A percentile compares a stretch with the other conserved stretches of the same genome.
phyloP scores from a whole-genome alignment of 2,329 filamentous ascomycete species.

The Colletotrichum orbiculare region DNA sequence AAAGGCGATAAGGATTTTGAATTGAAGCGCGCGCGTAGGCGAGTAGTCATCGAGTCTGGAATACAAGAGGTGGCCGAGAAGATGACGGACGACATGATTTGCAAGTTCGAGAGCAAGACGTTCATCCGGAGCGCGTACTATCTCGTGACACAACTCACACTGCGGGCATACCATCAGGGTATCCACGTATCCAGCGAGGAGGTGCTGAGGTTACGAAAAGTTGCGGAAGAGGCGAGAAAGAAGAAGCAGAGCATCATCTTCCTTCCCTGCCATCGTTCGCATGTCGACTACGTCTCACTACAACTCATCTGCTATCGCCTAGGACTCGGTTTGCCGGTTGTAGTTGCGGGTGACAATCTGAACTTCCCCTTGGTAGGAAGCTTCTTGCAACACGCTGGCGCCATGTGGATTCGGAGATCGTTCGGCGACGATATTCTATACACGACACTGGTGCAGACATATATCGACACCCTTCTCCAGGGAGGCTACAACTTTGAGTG shows the following conservation, averaged over 20 bases:
- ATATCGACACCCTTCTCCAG: conserved; percentile 91
- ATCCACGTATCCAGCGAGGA: conserved; percentile 98
- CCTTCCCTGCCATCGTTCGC: conserved; percentile 91
- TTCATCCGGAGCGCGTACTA: conserved; percentile 97
- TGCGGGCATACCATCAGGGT: conserved; percentile 93
- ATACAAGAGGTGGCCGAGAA: conserved; percentile 85
- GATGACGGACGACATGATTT: conserved; percentile 96
- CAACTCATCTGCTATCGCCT: conserved; percentile 96
- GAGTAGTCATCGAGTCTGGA: conserved; percentile 75
- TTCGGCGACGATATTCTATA: conserved; percentile 95
- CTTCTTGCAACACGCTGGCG: conserved; percentile 95
- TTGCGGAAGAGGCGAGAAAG: conserved; percentile 83
- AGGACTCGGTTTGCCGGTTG: conserved; percentile 87
- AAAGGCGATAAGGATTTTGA: conserved; percentile 65
- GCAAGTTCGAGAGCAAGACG: conserved; percentile 95
- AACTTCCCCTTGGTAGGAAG: conserved; percentile 92
- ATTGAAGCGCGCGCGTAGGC: conserved; percentile 64
- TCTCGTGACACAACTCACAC: conserved; percentile 85
- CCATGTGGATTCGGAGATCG: conserved; percentile 94
- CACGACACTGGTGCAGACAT: conserved; percentile 91
- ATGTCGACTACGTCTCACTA: conserved; percentile 95
- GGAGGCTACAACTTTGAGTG: conserved; percentile 96
- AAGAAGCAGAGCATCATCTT: conserved; percentile 98
- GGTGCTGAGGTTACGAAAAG: conserved; percentile 81
- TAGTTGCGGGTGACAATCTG: conserved; percentile 95